Percentiles rank a stretch among this genome's conserved stretches.
Conservation (phyloP, 257 asterid species). For the Solanum okadae region DNA sequence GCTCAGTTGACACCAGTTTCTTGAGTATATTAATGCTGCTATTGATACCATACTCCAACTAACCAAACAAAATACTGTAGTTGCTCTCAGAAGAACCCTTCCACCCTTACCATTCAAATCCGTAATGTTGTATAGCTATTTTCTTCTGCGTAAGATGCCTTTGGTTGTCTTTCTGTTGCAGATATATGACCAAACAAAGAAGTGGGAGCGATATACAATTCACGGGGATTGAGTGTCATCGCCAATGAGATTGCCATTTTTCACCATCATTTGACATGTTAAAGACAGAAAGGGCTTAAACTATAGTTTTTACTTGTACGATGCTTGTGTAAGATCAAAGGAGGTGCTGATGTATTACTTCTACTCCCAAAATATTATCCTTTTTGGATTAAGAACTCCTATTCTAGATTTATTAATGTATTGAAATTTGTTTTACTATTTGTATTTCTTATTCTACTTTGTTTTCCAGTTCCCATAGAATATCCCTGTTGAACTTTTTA, state of each 20-base stretch:
- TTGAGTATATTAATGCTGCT: background rate
- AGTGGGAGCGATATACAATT: conserved; percentile 89
- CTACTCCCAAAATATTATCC: background rate
- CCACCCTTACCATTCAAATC: background rate
- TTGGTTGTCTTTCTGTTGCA: conserved; percentile 18
- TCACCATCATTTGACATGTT: background rate
- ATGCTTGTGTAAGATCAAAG: background rate
- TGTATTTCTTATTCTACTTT: background rate
- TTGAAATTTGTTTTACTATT: background rate
- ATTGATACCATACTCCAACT: background rate
- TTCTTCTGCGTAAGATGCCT: background rate
- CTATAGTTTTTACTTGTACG: background rate
- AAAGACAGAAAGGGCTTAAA: background rate
- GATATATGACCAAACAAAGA: conserved; percentile 93
- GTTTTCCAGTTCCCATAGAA: background rate
- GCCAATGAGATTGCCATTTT: background rate
- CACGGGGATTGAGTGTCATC: conserved; percentile 61
- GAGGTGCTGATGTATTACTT: background rate
- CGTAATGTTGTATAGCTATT: background rate
- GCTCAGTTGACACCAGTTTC: background rate
- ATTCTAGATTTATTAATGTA: background rate
- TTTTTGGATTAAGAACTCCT: background rate
- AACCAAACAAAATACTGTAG: background rate
- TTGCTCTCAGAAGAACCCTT: background rate
- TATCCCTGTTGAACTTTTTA: background rate